Evolutionary conservation across 2,329 filamentous ascomycete species (phyloP), one percentile per base, ranked within the genome.

Genomic region (Aspergillus felis): DNA sequence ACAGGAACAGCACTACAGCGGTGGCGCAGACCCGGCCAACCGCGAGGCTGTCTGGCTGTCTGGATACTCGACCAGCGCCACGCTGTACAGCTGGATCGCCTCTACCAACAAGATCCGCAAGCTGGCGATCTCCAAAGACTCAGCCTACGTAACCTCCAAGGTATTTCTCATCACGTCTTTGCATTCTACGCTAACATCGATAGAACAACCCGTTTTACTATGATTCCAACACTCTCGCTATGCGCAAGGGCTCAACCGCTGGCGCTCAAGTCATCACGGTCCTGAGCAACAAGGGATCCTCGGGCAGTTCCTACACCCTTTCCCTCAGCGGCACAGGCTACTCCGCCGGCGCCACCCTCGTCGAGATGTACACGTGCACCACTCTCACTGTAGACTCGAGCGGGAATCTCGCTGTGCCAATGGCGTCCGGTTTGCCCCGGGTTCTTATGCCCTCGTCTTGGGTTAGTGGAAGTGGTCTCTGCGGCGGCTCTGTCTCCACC

Each of bases 1-100:
- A 20, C 83, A 85, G 56, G 86, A 88, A 68, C 85, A 88, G 66
- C 82, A 81, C 54, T 86, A 81, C 65, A 68, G 73, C 3, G 81
- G 81, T 20, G 80, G 77, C 14, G 75, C 68, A 46, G 71, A 70
- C 49, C 82, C 82, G 4, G 74, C 77, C 0, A 77, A 76, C 46
- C 81, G 84, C 12, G 83, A 86, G 66, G 81, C 83, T 9, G 73
- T 82, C 29, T 86, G 84, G 84, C 70, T 78, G 17, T 81, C 79
- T n/a, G 71, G 70, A 10, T 86, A 81, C 69, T 65, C 76, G 60
- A 80, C 74, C 2, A 59, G 70, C 5, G 61, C 76, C 3, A 75
- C 79, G 25, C 71, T 84, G 12, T 85, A 84, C 69, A 60, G 66
- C 14, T 75, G 73, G 61, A 78, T 83, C 52, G 62, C 73, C 2